These are phyloP conservation scores for Ophiocordyceps camponoti-rufipedis DNA, from an alignment of 2,329 filamentous ascomycete genomes.

Conservation along the genomic window DNA sequence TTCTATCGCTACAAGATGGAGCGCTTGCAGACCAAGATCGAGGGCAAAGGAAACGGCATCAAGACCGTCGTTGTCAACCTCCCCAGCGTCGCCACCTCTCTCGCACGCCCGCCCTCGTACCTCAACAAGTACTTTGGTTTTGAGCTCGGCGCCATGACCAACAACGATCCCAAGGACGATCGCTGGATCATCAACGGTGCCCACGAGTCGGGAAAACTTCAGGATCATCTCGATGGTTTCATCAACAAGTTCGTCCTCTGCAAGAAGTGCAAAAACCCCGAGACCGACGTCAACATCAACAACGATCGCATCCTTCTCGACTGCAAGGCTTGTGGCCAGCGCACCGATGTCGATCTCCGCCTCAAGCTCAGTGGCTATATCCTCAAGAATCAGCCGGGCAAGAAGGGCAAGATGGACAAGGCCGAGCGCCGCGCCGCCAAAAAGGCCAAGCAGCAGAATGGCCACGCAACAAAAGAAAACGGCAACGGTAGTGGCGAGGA, in stretches of 20 bases:
- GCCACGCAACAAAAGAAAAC: conserved; percentile 37
- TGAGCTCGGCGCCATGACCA: conserved; percentile 95
- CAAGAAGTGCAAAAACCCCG: conserved; percentile 99
- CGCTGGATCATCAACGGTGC: conserved; percentile 99
- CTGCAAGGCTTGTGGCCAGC: conserved; percentile 96
- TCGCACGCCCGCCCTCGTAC: conserved; percentile 82
- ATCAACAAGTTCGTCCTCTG: conserved; percentile 98
- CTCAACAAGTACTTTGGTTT: conserved; percentile 99
- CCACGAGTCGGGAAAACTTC: conserved; percentile 85
- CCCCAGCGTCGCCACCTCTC: conserved; percentile 77
- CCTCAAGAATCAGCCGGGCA: conserved; percentile 69
- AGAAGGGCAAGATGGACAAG: conserved; percentile 96
- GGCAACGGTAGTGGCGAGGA: conserved; percentile 32
- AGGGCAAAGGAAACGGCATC: conserved; percentile 99
- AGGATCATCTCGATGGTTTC: conserved; percentile 96
- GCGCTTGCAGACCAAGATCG: conserved; percentile 93
- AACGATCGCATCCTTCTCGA: conserved; percentile 82
- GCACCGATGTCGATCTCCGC: conserved; percentile 76
- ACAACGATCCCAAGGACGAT: conserved; percentile 90
- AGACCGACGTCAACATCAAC: conserved; percentile 92
- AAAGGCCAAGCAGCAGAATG: conserved; percentile 69
- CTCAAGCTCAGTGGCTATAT: conserved; percentile 97
- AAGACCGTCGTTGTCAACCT: conserved; percentile 97
- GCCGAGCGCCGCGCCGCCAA: conserved; percentile 79
- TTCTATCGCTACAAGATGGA: conserved; percentile 99